Evolutionary conservation across 176 grass and related monocot genomes (phyloP).

Genomic region (Carex pumila): DNA sequence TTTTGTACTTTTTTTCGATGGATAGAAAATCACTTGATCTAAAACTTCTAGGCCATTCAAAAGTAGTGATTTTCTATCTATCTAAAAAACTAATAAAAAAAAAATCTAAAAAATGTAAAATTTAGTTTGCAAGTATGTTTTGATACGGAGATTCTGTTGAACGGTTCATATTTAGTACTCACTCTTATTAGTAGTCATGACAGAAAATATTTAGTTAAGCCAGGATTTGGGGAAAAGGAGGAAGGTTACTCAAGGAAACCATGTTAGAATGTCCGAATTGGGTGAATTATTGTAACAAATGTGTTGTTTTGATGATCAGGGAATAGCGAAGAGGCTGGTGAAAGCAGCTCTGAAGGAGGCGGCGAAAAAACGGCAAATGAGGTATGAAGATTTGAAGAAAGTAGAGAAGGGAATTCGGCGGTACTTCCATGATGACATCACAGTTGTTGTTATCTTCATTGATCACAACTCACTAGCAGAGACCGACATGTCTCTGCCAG

Average conservation of each 20-base stretch:
- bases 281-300: background rate
- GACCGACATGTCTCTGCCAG: conserved; percentile 33
- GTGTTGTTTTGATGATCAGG: conserved; percentile 22
- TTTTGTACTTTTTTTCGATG: no score
- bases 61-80: no score
- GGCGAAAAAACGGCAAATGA: conserved; percentile 45
- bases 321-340: conserved; percentile 46
- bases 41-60: no score
- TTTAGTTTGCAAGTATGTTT: no score
- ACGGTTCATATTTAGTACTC: no score
- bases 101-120: no score
- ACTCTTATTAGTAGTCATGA: background rate
- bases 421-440: conserved; percentile 57
- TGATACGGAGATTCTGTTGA: no score
- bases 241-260: background rate
- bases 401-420: conserved; percentile 50
- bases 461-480: conserved; percentile 40
- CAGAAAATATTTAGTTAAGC: background rate
- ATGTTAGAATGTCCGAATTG: background rate
- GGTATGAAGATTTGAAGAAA: conserved; percentile 45
- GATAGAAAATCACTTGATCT: no score
- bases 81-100: no score
- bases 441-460: conserved; percentile 43
- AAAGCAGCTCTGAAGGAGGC: conserved; percentile 47
- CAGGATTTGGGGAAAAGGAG: background rate